Conservation (phyloP, 345 rosid genomes). For the Psidium friedrichsthalianum region DNA sequence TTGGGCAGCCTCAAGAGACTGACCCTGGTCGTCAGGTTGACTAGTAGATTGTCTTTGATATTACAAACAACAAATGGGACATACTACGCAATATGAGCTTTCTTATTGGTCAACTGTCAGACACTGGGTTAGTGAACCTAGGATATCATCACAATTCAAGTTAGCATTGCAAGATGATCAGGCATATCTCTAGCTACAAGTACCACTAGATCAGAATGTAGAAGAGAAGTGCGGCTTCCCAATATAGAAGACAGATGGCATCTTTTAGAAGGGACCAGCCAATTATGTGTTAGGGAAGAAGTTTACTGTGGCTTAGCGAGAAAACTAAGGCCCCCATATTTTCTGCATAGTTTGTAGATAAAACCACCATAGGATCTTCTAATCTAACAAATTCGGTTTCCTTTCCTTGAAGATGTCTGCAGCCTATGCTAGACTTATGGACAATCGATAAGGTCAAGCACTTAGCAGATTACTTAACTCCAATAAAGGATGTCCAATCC, state of each 20-base stretch:
- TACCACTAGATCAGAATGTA: background rate
- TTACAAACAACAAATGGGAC: background rate
- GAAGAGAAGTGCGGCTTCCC: background rate
- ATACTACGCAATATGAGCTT: background rate
- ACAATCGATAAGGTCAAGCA: background rate
- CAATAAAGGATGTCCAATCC: background rate
- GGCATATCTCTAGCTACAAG: background rate
- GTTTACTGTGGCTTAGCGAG: background rate
- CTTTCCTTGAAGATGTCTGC: background rate
- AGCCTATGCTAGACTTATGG: background rate
- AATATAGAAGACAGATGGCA: background rate
- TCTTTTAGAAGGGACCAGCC: background rate
- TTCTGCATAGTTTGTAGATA: background rate
- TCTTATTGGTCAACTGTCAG: background rate
- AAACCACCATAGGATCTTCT: background rate
- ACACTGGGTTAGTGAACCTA: background rate
- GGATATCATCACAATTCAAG: background rate
- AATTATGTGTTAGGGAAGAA: background rate
- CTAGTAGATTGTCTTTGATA: background rate
- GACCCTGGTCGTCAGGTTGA: background rate
- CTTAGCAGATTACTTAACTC: background rate
- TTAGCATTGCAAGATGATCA: background rate
- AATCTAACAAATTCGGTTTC: background rate
- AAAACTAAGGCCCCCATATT: background rate
- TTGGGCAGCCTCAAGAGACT: background rate